Evolutionary conservation across 495 filamentous ascomycete species (phyloP).

Genomic region (Aspergillus panamensis): DNA sequence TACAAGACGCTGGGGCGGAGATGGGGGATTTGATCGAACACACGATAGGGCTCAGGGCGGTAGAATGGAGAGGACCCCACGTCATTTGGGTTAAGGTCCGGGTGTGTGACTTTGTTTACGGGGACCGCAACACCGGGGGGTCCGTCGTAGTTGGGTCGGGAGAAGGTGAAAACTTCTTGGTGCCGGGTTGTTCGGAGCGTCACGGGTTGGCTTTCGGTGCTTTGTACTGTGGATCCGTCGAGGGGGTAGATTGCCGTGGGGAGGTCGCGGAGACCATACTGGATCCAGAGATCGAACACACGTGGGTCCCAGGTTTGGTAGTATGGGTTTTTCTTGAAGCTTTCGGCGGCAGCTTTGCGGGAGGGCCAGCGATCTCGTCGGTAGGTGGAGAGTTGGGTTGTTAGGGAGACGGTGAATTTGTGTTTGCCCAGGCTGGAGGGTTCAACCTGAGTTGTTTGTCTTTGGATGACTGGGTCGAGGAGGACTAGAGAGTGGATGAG

Average conservation of each 20-base stretch:
- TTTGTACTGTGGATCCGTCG: slow-evolving; percentile 20
- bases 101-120: slow-evolving; percentile 43
- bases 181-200: slow-evolving; percentile 58
- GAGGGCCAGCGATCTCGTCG: slow-evolving; percentile 72
- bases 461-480: slow-evolving; percentile 75
- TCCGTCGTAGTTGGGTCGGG: slow-evolving; percentile 50
- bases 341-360: slow-evolving; percentile 54
- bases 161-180: slow-evolving; percentile 61
- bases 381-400: slow-evolving; percentile 54
- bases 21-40: slow-evolving; percentile 60
- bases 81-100: slow-evolving; percentile 42
- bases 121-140: slow-evolving; percentile 32
- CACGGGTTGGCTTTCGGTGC: slow-evolving; percentile 41
- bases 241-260: slow-evolving; percentile 57
- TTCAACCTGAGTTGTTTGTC: slow-evolving; percentile 43
- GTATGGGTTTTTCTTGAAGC: slow-evolving; percentile 60
- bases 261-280: slow-evolving; percentile 61
- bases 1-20: slow-evolving; percentile 80
- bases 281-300: slow-evolving; percentile 61
- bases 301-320: slow-evolving; percentile 73
- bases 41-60: slow-evolving; percentile 62
- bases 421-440: slow-evolving; percentile 21
- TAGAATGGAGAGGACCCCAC: slow-evolving; percentile 62
- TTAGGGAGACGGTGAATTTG: slow-evolving; percentile 32
- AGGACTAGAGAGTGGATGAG: slow-evolving; percentile 73